These are phyloP conservation scores for Cercospora brassicicola DNA, from an alignment of 2,329 filamentous ascomycete species.

Conservation along the genomic window DNA sequence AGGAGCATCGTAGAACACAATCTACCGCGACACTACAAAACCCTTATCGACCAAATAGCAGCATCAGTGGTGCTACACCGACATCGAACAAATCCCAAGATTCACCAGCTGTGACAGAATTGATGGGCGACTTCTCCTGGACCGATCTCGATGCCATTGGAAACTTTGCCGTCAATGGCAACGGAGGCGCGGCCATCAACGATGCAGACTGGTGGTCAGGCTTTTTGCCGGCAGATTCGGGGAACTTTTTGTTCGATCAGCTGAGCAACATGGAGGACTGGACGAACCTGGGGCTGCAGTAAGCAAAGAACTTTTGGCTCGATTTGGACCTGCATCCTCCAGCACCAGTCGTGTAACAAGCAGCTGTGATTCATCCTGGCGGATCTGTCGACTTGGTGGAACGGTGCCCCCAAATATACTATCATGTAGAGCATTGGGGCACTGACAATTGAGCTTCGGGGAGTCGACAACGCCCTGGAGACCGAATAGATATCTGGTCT, in stretches of 20 bases:
- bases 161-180: conserved; percentile 50
- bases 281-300: conserved; percentile 34
- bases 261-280: conserved; percentile 38
- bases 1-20: conserved; percentile 30
- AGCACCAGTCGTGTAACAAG: not conserved
- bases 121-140: conserved; percentile 53
- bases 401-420: not conserved
- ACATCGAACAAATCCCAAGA: conserved; percentile 34
- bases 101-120: conserved; percentile 47
- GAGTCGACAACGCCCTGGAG: not conserved
- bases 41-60: conserved; percentile 45
- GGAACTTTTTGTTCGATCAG: conserved; percentile 38
- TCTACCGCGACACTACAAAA: conserved; percentile 37
- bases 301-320: not conserved
- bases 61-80: conserved; percentile 39
- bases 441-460: not conserved
- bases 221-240: conserved; percentile 41
- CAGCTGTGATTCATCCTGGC: not conserved
- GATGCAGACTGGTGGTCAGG: conserved; percentile 42
- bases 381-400: not conserved
- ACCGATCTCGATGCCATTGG: conserved; percentile 51
- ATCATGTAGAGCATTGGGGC: not conserved
- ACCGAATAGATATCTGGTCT: not conserved
- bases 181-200: conserved; percentile 33
- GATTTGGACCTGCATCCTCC: not conserved